Evolutionary conservation across 2,329 filamentous ascomycete species (phyloP).

Genomic region (Microdochium nivale): DNA sequence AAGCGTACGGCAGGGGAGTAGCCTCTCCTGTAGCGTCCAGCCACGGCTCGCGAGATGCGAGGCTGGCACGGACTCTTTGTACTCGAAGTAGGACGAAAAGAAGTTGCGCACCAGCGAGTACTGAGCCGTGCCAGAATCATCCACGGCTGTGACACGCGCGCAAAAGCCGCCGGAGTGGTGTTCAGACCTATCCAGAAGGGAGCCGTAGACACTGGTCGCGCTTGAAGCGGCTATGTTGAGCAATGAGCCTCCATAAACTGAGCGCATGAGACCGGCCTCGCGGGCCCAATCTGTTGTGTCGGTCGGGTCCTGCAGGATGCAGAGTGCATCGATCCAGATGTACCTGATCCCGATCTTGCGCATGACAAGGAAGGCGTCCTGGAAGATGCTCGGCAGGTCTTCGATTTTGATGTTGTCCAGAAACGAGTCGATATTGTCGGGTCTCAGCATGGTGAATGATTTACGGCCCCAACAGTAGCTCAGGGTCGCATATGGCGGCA

Average conservation of each 20-base stretch:
- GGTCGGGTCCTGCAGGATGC: conserved; percentile 17
- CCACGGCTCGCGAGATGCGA: conserved; percentile 1
- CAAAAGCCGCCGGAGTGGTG: neutral
- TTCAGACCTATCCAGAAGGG: too few relatives aligned
- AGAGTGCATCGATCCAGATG: conserved; percentile 23
- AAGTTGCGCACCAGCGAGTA: neutral
- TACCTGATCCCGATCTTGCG: conserved; percentile 12
- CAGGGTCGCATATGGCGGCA: conserved; percentile 3
- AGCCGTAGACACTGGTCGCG: neutral
- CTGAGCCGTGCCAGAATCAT: neutral
- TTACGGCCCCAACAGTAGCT: conserved; percentile 6
- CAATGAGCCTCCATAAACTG: conserved; percentile 8
- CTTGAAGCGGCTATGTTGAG: conserved; percentile 8
- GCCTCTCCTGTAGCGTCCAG: conserved; percentile 6
- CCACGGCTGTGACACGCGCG: neutral
- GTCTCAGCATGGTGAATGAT: conserved; percentile 3
- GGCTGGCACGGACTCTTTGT: neutral
- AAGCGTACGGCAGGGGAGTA: conserved; percentile 3
- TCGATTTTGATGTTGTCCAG: neutral
- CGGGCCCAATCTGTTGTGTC: conserved; percentile 14
- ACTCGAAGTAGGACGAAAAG: too few relatives aligned
- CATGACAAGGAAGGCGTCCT: conserved; percentile 16
- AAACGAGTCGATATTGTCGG: conserved; percentile 2
- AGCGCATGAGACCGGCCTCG: conserved; percentile 11
- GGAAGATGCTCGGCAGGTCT: conserved; percentile 11